Evolutionary conservation across 345 rosid species (phyloP).

Genomic region (Punica granatum): DNA sequence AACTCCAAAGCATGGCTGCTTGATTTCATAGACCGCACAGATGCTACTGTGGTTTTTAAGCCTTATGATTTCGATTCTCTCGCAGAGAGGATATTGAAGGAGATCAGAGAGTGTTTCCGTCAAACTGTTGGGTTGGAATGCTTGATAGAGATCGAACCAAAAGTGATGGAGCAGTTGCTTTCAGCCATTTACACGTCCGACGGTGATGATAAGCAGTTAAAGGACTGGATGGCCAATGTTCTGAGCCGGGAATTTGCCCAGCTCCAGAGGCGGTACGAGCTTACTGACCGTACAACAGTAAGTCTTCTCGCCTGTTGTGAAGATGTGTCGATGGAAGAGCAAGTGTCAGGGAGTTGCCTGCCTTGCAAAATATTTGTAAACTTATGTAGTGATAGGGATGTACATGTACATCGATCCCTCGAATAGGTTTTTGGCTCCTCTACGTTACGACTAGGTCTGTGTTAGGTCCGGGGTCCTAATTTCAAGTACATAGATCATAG

Average conservation of each 20-base stretch:
- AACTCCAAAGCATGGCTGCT: constrained; percentile 44
- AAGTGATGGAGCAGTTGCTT: constrained; percentile 52
- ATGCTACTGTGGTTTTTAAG: constrained; percentile 37
- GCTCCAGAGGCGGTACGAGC: constrained; percentile 29
- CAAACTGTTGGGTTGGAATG: constrained; percentile 24
- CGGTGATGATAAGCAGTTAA: constrained; percentile 14
- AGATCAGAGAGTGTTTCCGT: constrained; percentile 26
- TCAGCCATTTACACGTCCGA: constrained; percentile 39
- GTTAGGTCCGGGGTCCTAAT: not conserved
- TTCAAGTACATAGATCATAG: not conserved
- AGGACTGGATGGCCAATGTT: constrained; percentile 42
- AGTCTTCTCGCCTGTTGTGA: constrained; percentile 32
- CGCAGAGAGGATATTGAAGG: constrained; percentile 27
- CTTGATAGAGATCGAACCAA: constrained; percentile 33
- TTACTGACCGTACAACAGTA: constrained; percentile 25
- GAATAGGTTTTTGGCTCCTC: not conserved
- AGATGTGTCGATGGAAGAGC: constrained; percentile 10
- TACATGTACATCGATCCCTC: not conserved
- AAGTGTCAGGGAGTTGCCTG: constrained; percentile 15
- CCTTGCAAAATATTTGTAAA: constrained; percentile 23
- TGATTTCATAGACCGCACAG: constrained; percentile 27
- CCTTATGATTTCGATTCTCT: constrained; percentile 49
- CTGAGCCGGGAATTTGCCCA: constrained; percentile 33
- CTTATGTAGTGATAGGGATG: constrained; percentile 6
- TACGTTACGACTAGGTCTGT: not conserved